These are phyloP conservation scores for Collybiopsis luxurians DNA, from an alignment of 768 basidiomycete species.

Conservation along the genomic window DNA sequence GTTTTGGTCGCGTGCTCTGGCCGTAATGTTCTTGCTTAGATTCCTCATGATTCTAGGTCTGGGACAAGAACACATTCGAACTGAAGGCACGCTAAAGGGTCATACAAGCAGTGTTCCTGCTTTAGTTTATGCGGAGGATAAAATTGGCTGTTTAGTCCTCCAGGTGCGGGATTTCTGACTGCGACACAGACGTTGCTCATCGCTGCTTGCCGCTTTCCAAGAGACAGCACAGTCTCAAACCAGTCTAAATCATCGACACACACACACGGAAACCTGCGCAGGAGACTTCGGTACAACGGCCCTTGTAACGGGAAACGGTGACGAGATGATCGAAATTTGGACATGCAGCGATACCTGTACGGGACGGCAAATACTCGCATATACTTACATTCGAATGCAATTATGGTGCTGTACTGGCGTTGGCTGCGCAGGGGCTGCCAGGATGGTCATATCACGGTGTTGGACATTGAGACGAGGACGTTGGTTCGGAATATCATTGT, in stretches of 20 bases:
- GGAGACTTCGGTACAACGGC: slow-evolving; percentile 87
- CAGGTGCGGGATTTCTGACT: slow-evolving; percentile 46
- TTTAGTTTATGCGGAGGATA: slow-evolving; percentile 70
- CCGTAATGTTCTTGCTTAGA: too few relatives aligned
- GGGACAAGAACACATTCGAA: slow-evolving; percentile 72
- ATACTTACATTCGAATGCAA: slow-evolving; percentile 68
- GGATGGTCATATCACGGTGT: slow-evolving; percentile 88
- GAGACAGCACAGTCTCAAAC: slow-evolving; percentile 82
- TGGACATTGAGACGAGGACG: slow-evolving; percentile 88
- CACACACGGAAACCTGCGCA: slow-evolving; percentile 75
- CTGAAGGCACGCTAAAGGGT: slow-evolving; percentile 70
- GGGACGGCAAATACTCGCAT: too few relatives aligned
- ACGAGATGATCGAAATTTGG: slow-evolving; percentile 93
- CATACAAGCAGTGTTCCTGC: slow-evolving; percentile 85
- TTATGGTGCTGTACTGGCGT: slow-evolving; percentile 80
- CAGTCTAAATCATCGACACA: slow-evolving; percentile 73
- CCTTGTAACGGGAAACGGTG: slow-evolving; percentile 86
- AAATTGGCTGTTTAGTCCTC: slow-evolving; percentile 87
- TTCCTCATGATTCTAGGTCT: too few relatives aligned
- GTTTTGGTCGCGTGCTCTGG: too few relatives aligned
- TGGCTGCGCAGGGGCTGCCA: slow-evolving; percentile 80
- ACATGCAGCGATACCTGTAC: slow-evolving; percentile 45
- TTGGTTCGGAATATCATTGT: slow-evolving; percentile 87
- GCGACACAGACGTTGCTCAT: slow-evolving; percentile 1
- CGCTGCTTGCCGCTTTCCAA: slow-evolving; percentile 32